Percentiles rank a stretch among this genome's conserved stretches.
Conservation (phyloP, 768 basidiomycete species). For the Mycena olivaceomarginata region DNA sequence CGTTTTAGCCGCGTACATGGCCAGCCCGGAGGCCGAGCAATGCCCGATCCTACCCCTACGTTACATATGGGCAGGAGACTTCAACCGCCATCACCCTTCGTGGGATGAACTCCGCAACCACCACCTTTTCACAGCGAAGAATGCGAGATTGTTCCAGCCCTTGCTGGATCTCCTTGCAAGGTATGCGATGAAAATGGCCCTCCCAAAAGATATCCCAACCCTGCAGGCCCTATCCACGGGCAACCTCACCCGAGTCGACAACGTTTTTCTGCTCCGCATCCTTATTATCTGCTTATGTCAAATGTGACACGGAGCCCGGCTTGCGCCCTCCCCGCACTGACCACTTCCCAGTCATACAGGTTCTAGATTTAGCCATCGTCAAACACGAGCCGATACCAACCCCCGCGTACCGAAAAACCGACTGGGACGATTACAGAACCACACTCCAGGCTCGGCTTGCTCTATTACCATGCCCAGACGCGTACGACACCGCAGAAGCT, state of each 20-base stretch:
- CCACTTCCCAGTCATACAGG: slow-evolving; percentile 61
- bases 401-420: slow-evolving; percentile 54
- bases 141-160: too few species aligned
- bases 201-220: neutral
- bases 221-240: slow-evolving; percentile 42
- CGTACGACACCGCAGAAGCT: neutral
- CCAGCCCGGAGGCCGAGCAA: neutral
- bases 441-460: neutral
- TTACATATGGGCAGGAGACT: too few species aligned
- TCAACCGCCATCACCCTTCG: slow-evolving; percentile 50
- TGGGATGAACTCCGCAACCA: slow-evolving; percentile 45
- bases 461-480: neutral
- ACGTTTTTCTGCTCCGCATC: slow-evolving; percentile 59
- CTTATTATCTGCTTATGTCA: slow-evolving; percentile 43
- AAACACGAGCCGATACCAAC: neutral
- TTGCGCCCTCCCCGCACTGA: slow-evolving; percentile 56
- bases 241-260: slow-evolving; percentile 63
- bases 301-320: slow-evolving; percentile 50
- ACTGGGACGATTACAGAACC: slow-evolving; percentile 51
- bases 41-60: slow-evolving; percentile 56
- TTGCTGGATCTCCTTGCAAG: too few species aligned
- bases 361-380: slow-evolving; percentile 44
- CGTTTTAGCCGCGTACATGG: slow-evolving; percentile 14
- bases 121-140: slow-evolving; percentile 63
- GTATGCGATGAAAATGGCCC: slow-evolving; percentile 1